Evolutionary conservation across 148 eudicot genomes (phyloP).

Genomic region (Polygonum maritimum): DNA sequence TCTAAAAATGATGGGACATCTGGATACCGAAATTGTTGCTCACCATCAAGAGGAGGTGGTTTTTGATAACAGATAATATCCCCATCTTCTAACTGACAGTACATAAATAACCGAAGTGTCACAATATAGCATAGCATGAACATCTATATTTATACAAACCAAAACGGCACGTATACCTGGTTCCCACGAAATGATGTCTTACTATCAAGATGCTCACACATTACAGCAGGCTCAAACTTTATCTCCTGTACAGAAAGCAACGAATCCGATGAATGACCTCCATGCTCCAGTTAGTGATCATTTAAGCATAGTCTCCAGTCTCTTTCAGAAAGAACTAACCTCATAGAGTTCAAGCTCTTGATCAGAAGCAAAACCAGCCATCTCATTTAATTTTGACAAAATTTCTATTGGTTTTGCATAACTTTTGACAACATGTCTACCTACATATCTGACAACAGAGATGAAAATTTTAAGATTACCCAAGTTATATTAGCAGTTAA

Average conservation of each 20-base stretch:
- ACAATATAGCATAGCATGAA: not conserved
- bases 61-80: constrained; percentile 96
- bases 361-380: constrained; percentile 79
- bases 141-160: not conserved
- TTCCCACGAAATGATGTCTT: constrained; percentile 46
- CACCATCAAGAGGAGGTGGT: constrained; percentile 32
- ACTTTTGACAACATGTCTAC: constrained; percentile 68
- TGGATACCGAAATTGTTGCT: constrained; percentile 47
- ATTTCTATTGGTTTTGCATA: constrained; percentile 55
- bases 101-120: constrained; percentile 1
- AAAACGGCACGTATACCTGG: constrained; percentile 45
- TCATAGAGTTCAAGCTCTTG: constrained; percentile 76
- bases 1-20: constrained; percentile 79
- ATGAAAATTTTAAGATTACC: constrained; percentile 5
- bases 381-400: constrained; percentile 49
- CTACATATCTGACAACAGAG: constrained; percentile 56
- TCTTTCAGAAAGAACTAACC: constrained; percentile 27
- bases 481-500: not conserved
- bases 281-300: not conserved
- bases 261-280: not conserved
- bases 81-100: constrained; percentile 82
- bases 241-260: constrained; percentile 54
- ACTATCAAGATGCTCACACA: constrained; percentile 85
- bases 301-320: not conserved
- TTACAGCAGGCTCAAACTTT: constrained; percentile 82